Evolutionary conservation across 2,329 filamentous ascomycete genomes (phyloP).

Genomic region (Fusarium illudens): DNA sequence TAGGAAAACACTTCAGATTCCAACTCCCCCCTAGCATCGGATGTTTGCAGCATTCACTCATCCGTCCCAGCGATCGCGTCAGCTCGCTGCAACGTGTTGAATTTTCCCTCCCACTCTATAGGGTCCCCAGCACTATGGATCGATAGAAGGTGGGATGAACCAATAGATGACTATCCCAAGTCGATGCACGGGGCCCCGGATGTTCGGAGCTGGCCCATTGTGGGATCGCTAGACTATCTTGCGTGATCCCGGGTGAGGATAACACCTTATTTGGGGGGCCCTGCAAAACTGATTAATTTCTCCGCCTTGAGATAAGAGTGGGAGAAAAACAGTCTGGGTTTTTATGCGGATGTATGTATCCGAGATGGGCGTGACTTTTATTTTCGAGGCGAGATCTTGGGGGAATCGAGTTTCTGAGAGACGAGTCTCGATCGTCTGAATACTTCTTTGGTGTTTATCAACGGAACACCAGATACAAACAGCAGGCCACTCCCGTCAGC

Average conservation of each 20-base stretch:
- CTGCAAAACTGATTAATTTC: neutral
- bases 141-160: neutral
- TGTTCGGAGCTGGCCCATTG: constrained; percentile 3
- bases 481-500: neutral
- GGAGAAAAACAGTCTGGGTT: neutral
- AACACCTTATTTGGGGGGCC: constrained; percentile 1
- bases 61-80: constrained; percentile 34
- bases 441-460: neutral
- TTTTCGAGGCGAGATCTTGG: neutral
- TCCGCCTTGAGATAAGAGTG: neutral
- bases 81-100: neutral
- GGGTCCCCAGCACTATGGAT: neutral
- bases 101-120: neutral
- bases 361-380: neutral
- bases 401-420: neutral
- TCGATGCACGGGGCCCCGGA: constrained; percentile 2
- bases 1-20: neutral
- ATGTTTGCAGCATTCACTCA: constrained; percentile 21
- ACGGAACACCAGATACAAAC: neutral
- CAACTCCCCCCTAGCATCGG: neutral
- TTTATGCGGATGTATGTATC: neutral
- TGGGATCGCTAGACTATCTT: constrained; percentile 1
- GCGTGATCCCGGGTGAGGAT: constrained; percentile 17
- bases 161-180: neutral
- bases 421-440: neutral